Percentiles rank a stretch among this genome's conserved stretches.
These are phyloP conservation scores for Candida quercuum DNA, from an alignment of 805 yeast species.

Conservation along the genomic window DNA sequence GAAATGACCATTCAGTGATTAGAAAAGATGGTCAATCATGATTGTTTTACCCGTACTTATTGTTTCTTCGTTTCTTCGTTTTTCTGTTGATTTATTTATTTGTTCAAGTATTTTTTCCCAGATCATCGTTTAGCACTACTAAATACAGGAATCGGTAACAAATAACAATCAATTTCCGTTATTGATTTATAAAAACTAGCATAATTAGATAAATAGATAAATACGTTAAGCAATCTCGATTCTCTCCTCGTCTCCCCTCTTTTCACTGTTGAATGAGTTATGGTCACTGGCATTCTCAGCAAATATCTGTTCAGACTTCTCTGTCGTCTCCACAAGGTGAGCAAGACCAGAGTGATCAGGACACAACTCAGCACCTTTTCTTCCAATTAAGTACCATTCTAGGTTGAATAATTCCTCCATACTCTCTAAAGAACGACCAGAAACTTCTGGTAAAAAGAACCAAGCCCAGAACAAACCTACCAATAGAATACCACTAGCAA, in stretches of 20 bases:
- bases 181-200: too few relatives aligned
- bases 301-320: conserved; percentile 10
- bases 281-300: conserved; percentile 8
- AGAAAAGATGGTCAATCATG: too few relatives aligned
- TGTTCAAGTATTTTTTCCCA: too few relatives aligned
- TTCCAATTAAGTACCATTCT: conserved; percentile 56
- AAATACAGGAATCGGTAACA: too few relatives aligned
- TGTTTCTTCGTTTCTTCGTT: too few relatives aligned
- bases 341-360: conserved; percentile 44
- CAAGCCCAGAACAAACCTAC: conserved; percentile 36
- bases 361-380: conserved; percentile 46
- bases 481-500: conserved; percentile 39
- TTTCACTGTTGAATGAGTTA: neutral
- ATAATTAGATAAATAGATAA: neutral
- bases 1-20: too few relatives aligned
- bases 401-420: conserved; percentile 33
- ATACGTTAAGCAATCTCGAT: neutral
- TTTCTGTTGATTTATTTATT: too few relatives aligned
- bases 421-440: conserved; percentile 34
- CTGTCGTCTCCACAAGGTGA: conserved; percentile 12
- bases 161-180: too few relatives aligned
- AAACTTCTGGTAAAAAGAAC: conserved; percentile 33
- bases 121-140: too few relatives aligned
- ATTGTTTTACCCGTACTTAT: too few relatives aligned
- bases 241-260: neutral